Percentiles rank a stretch among this genome's conserved stretches.
phyloP scores from a whole-genome alignment of 129 eudicot genomes.

The Pseudognaphalium luteoalbum region DNA sequence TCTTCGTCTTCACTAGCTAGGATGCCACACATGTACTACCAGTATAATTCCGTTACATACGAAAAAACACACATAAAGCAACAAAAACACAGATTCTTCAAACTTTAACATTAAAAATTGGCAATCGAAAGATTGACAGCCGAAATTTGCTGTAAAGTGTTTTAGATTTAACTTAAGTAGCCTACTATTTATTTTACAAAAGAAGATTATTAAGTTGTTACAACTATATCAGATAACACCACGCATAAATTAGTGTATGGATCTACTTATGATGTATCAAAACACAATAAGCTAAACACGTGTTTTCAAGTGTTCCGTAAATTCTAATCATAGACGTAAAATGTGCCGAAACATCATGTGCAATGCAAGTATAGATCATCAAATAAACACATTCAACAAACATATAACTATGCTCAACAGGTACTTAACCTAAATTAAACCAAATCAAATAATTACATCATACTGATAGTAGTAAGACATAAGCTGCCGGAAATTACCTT shows the following conservation, averaged over 20 bases:
- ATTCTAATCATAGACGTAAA: no score
- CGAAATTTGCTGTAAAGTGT: neutral
- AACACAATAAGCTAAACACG: neutral
- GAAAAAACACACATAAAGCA: neutral
- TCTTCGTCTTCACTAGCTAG: no score
- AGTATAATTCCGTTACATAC: neutral
- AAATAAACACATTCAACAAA: neutral
- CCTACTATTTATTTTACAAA: neutral
- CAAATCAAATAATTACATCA: neutral
- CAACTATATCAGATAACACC: neutral
- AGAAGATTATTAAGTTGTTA: no score
- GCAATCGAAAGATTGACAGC: neutral
- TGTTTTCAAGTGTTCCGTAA: neutral
- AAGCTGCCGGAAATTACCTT: slow-evolving; percentile 51
- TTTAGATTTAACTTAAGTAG: neutral
- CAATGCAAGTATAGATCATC: neutral
- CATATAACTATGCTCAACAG: neutral
- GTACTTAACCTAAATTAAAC: neutral
- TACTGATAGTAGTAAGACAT: neutral
- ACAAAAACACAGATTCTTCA: neutral
- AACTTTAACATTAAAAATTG: neutral
- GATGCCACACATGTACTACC: no score
- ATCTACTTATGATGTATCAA: neutral
- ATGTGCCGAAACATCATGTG: neutral
- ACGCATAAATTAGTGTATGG: neutral